Base-by-base conservation (phyloP, 1,284 basidiomycete species). In the Rhodotorula sp. region DNA sequence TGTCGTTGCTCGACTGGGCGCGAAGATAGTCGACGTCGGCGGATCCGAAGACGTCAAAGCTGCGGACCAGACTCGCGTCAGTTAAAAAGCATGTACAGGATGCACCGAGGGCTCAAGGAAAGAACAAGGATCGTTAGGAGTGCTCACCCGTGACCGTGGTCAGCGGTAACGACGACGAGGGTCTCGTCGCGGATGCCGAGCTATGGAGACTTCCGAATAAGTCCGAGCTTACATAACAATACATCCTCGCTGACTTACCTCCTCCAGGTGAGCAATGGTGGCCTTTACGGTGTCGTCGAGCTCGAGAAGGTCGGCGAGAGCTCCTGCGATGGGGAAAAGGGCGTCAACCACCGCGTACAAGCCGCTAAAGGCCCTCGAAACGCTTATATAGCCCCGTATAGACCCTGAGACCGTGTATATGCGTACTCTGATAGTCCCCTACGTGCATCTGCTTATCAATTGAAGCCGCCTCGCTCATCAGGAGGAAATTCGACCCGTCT, bases 381-480 rank as follows among this genome's bases (percentile, higher is more conserved):
- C n/a, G 22, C 22, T 22, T 14, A 8, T n/a, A 54, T n/a, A 15
- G 26, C 53, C 26, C 53, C 15, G 7, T 17, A 54, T 15, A 17
- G 12, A 15, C 48, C 20, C 48, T 8, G 29, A 8, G 42, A 29
- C 30, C 5, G 26, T 17, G 5, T 55, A 20, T n/a, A 42, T 4
- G 56, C 56, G 33, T 14, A 42, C 37, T n/a, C 10, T n/a, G 51
- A 53, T n/a, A 53, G 51, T 53, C 51, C 4, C 24, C 22, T 7
- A n/a, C 22, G 18, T 46, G 60, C 60, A 33, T 29, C 12, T 33
- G 79, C 78, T 82, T 82, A 79, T 82, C 82, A 66, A 80, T 78
- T 1, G 67, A 70, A 14, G 82, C 82, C 24, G 82, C 82, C 76
- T 83, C 82, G 48, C 78, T 79, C 81, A 83, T 81, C 62, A 83